phyloP scores from a whole-genome alignment of 2,329 filamentous ascomycete genomes.

The Eutypa lata region DNA sequence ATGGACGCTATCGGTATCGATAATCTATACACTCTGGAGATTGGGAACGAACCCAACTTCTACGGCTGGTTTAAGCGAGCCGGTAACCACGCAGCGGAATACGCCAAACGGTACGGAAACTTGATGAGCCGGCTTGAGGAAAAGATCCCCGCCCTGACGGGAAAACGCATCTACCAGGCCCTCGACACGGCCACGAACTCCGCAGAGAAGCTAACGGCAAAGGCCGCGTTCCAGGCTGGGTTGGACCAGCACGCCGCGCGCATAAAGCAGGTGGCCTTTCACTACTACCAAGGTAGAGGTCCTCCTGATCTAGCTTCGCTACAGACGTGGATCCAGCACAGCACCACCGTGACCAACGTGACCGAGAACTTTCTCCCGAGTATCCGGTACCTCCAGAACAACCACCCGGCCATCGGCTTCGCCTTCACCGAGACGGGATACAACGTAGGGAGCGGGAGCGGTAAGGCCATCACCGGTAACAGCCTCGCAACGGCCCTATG shows the following conservation, averaged over 20 bases:
- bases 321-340: too few species aligned
- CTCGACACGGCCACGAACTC: constrained; percentile 10
- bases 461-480: constrained; percentile 1
- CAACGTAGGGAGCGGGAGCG: constrained; percentile 4
- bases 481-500: constrained; percentile 13
- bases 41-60: too few species aligned
- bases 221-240: constrained; percentile 8
- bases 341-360: constrained; percentile 7
- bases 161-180: constrained; percentile 9
- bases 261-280: constrained; percentile 13
- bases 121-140: too few species aligned
- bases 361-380: constrained; percentile 9
- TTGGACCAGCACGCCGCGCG: constrained; percentile 6
- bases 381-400: constrained; percentile 7
- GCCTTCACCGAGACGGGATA: constrained; percentile 13
- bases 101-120: too few species aligned
- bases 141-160: too few species aligned
- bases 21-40: too few species aligned
- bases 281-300: constrained; percentile 13
- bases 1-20: too few species aligned
- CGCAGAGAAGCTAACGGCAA: constrained; percentile 3
- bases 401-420: constrained; percentile 6
- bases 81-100: too few species aligned
- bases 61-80: too few species aligned
- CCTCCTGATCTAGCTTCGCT: constrained; percentile 11